Conservation (phyloP, 805 yeast genomes). For the Saccharomyces cerevisiae region DNA sequence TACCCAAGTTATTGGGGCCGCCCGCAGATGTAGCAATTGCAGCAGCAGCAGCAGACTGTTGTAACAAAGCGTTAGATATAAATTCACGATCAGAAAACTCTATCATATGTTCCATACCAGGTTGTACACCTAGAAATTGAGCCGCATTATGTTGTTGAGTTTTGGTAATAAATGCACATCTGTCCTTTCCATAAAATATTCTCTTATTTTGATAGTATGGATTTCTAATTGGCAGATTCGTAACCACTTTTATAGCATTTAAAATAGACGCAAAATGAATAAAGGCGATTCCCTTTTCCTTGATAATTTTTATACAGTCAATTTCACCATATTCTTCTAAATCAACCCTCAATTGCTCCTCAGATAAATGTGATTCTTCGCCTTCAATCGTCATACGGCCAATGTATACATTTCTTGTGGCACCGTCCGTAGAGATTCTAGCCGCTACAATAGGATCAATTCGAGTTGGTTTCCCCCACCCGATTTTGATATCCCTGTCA, state of each 20-base stretch:
- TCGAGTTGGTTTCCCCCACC: constrained; percentile 84
- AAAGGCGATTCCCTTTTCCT: constrained; percentile 80
- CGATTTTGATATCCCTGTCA: constrained; percentile 75
- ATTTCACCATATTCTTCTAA: constrained; percentile 70
- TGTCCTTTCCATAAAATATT: constrained; percentile 86
- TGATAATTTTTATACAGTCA: constrained; percentile 72
- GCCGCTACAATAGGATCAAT: constrained; percentile 66
- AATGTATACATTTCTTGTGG: constrained; percentile 87
- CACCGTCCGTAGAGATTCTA: constrained; percentile 76
- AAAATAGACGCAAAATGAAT: constrained; percentile 81
- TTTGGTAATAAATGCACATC: constrained; percentile 89
- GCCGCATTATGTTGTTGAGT: constrained; percentile 97
- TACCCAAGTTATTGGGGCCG: constrained; percentile 85
- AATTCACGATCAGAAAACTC: constrained; percentile 56
- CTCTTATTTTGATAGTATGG: constrained; percentile 68
- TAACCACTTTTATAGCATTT: constrained; percentile 80
- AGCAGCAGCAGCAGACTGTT: constrained; percentile 96
- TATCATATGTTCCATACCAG: constrained; percentile 75
- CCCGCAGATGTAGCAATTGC: constrained; percentile 93
- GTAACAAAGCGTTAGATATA: constrained; percentile 67
- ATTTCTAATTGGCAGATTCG: constrained; percentile 53
- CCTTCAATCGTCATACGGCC: constrained; percentile 40
- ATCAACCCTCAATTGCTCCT: constrained; percentile 58
- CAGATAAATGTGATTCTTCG: constrained; percentile 33
- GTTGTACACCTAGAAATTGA: constrained; percentile 83